phyloP scores from a whole-genome alignment of 1,139 yeast genomes.

The Scheffersomyces stambukii region DNA sequence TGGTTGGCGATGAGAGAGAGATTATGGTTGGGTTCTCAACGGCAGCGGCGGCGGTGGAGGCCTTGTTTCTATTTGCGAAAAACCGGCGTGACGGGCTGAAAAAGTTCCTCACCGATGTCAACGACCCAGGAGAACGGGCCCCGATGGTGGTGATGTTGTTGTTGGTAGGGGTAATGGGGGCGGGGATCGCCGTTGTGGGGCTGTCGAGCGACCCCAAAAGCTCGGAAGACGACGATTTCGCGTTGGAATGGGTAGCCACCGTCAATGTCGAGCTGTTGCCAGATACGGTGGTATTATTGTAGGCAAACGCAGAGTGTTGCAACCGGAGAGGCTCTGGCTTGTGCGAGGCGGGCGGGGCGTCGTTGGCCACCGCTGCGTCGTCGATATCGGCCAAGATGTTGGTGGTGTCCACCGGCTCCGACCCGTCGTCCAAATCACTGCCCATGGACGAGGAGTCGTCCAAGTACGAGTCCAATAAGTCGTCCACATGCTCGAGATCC shows the following conservation, averaged over 20 bases:
- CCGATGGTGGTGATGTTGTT: conserved; percentile 27
- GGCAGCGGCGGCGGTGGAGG: not conserved
- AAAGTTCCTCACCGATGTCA: conserved; percentile 14
- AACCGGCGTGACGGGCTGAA: conserved; percentile 34
- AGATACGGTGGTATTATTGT: conserved; percentile 1
- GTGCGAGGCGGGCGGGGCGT: conserved; percentile 4
- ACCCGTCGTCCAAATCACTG: conserved; percentile 17
- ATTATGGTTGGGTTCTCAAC: conserved; percentile 27
- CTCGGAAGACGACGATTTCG: too few species aligned
- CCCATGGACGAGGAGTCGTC: conserved; percentile 37
- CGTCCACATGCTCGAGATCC: conserved; percentile 40
- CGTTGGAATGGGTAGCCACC: not conserved
- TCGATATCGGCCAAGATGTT: conserved; percentile 10
- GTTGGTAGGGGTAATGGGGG: conserved; percentile 18
- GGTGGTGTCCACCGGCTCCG: conserved; percentile 12
- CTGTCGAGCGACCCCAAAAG: too few species aligned
- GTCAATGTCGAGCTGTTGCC: not conserved
- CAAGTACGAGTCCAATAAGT: conserved; percentile 40
- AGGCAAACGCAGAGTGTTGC: conserved; percentile 4
- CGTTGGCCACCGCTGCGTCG: not conserved
- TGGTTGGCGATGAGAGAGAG: conserved; percentile 27
- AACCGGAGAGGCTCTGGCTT: conserved; percentile 13
- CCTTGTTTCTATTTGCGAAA: conserved; percentile 15
- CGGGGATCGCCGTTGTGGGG: too few species aligned
- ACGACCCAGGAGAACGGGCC: conserved; percentile 31